Evolutionary conservation across 192 early-diverging fungal species (phyloP), one percentile per base, ranked within the genome.

Genomic region (Tieghemiomyces parasiticus): DNA sequence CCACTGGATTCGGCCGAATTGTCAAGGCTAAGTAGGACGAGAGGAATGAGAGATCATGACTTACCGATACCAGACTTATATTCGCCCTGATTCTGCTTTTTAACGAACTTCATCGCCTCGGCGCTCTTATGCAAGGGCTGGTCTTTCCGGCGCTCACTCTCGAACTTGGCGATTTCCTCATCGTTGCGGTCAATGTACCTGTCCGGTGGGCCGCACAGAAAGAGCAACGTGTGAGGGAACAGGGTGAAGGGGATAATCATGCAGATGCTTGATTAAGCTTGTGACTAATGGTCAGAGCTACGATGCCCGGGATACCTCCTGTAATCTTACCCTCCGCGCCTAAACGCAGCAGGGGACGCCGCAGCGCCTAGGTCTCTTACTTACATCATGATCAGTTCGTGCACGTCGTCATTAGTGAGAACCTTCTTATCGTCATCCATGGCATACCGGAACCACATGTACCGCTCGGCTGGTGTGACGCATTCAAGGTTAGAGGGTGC

Each of bases 371-470:
- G 66, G 4, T 66, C 61, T 66, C 68, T 69, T 2, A 53, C 19
- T 34, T 67, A 77, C 72, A 71, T 73, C 35, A 65, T 26, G 55
- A 76, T 66, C 29, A 75, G 47, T 9, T 78, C 69, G 46, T 79
- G 74, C 33, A 74, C 69, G 2, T 67, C 45, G 49, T 79, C 70
- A 12, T 50, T 61, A 12, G 68, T 67, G 20, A 72, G 67, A 0
- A 34, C 61, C n/a, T 24, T 29, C 8, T 67, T 56, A 14, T 63
- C 70, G 35, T 74, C 67, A n/a, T 71, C 74, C 47, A 83, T 60
- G 45, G 75, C 78, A 65, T 76, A 77, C 32, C 78, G 75, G 72
- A 87, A 87, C 76, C 76, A 87, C 20, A 81, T 70, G 26, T 81
- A 59, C 24, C 77, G 74, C 45, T 86, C 81, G 0, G 77, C 84